These are phyloP conservation scores for Trichophyton schoenleinii DNA, from an alignment of 2,329 filamentous ascomycete genomes.

Conservation along the genomic window DNA sequence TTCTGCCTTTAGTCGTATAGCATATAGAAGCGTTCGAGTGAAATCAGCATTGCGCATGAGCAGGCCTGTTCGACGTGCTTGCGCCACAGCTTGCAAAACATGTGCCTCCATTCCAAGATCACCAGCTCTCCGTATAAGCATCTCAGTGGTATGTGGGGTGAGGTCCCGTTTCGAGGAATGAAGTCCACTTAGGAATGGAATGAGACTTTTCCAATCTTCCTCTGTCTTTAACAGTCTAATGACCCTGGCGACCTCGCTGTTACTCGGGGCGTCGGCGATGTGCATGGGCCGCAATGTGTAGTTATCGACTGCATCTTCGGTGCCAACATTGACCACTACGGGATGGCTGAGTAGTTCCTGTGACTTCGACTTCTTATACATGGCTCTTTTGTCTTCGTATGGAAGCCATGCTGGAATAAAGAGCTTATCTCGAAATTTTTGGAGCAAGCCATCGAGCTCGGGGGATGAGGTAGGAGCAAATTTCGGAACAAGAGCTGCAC, in stretches of 20 bases:
- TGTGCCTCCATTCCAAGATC: constrained; percentile 24
- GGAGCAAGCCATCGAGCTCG: constrained; percentile 30
- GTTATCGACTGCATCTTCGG: constrained; percentile 23
- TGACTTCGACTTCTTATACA: constrained; percentile 28
- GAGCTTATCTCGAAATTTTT: constrained; percentile 31
- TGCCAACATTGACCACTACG: constrained; percentile 28
- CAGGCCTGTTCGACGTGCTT: constrained; percentile 26
- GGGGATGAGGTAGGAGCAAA: constrained; percentile 29
- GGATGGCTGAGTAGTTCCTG: constrained; percentile 28
- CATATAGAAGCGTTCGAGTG: constrained; percentile 26
- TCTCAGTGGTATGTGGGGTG: constrained; percentile 19
- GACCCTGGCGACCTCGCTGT: constrained; percentile 21
- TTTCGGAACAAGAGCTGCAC: constrained; percentile 23
- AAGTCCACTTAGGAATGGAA: constrained; percentile 30
- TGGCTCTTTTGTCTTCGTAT: constrained; percentile 26
- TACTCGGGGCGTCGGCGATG: constrained; percentile 23
- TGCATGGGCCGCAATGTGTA: constrained; percentile 29
- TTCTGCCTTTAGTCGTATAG: constrained; percentile 26
- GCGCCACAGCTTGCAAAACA: constrained; percentile 28
- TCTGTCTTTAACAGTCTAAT: constrained; percentile 26
- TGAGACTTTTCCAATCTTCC: constrained; percentile 31
- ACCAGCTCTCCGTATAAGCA: constrained; percentile 28
- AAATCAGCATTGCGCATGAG: constrained; percentile 20
- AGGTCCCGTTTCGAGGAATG: constrained; percentile 21
- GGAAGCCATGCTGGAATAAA: constrained; percentile 33